phyloP scores from a whole-genome alignment of 1,284 basidiomycete genomes.

The Papiliotrema terrestris region DNA sequence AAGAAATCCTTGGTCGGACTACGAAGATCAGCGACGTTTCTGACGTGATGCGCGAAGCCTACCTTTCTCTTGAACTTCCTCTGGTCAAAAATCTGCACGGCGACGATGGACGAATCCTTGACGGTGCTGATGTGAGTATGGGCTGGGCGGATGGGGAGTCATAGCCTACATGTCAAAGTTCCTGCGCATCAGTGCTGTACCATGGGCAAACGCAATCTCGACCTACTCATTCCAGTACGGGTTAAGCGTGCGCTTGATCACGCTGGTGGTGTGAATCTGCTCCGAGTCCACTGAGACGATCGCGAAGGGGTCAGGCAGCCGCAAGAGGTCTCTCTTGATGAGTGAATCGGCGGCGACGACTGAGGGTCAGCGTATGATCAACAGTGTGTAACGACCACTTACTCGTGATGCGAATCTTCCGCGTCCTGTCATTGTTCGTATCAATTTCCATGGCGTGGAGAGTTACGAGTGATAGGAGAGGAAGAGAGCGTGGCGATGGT shows the following conservation, averaged over 20 bases:
- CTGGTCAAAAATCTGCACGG: slow-evolving; percentile 95
- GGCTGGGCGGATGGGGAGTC: background rate
- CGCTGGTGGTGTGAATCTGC: slow-evolving; percentile 85
- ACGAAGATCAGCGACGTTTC: slow-evolving; percentile 1
- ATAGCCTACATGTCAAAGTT: slow-evolving; percentile 73
- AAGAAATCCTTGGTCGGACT: slow-evolving; percentile 80
- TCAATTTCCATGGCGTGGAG: background rate
- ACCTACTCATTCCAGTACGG: slow-evolving; percentile 82
- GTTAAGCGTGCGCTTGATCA: slow-evolving; percentile 84
- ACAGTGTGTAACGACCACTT: slow-evolving; percentile 3
- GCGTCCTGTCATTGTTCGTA: slow-evolving; percentile 11
- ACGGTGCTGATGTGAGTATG: slow-evolving; percentile 59
- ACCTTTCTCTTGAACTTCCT: slow-evolving; percentile 87
- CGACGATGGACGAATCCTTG: slow-evolving; percentile 83
- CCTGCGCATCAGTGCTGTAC: slow-evolving; percentile 16
- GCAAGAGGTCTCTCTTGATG: slow-evolving; percentile 84
- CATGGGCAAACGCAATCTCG: background rate
- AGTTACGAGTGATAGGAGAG: background rate
- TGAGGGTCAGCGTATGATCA: slow-evolving; percentile 39
- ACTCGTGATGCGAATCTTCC: slow-evolving; percentile 34
- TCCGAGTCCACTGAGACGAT: slow-evolving; percentile 92
- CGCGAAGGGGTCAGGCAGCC: slow-evolving; percentile 89
- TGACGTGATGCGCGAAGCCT: background rate
- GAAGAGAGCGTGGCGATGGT: background rate
- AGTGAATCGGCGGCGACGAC: slow-evolving; percentile 86